Evolutionary conservation across 176 grass and related monocot species (phyloP).

Genomic region (Puccinellia tenuiflora): DNA sequence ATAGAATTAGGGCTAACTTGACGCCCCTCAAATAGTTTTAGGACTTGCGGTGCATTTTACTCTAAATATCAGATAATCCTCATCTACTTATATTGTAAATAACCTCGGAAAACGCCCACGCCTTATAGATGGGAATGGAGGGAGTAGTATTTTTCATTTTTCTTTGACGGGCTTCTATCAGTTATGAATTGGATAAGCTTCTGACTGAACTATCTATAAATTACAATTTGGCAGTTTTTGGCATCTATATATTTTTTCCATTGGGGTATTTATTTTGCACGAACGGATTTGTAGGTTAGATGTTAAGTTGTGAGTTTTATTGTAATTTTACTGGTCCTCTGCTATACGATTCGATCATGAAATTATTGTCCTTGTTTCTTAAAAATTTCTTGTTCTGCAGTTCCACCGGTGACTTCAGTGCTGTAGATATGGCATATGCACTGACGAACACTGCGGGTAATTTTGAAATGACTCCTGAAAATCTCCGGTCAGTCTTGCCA

Average conservation of each 20-base stretch:
- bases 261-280: slow-evolving; percentile 1
- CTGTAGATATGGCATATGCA: slow-evolving; percentile 54
- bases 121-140: no score
- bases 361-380: not conserved
- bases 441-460: slow-evolving; percentile 19
- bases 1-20: no score
- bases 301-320: not conserved
- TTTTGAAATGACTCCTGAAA: slow-evolving; percentile 65
- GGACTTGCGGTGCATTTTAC: no score
- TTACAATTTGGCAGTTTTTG: slow-evolving; percentile 7
- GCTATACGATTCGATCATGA: not conserved
- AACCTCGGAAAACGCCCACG: no score
- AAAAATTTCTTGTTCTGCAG: slow-evolving; percentile 40
- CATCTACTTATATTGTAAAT: no score
- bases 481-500: slow-evolving; percentile 64
- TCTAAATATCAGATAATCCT: no score
- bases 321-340: slow-evolving; percentile 11
- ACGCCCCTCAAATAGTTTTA: no score
- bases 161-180: not conserved
- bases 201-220: not conserved
- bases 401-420: slow-evolving; percentile 47
- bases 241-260: not conserved
- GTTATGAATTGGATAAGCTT: not conserved
- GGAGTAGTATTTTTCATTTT: not conserved
- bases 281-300: slow-evolving; percentile 8